phyloP scores from a whole-genome alignment of 306 rosid genomes.

The Lablab purpureus region DNA sequence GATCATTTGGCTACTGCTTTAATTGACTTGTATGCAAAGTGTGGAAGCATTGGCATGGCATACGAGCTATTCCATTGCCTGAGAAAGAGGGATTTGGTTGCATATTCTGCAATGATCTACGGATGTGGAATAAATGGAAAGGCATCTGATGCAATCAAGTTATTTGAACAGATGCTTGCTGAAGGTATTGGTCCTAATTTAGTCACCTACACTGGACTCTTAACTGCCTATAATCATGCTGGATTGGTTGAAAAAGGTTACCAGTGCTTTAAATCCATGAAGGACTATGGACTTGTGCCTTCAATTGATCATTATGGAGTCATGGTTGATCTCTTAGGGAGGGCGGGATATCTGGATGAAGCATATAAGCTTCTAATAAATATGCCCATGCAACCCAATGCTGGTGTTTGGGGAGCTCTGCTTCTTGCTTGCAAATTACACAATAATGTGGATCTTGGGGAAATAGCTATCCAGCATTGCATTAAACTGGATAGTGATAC shows the following conservation, averaged over 20 bases:
- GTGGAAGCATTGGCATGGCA: constrained; percentile 74
- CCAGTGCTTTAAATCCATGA: constrained; percentile 66
- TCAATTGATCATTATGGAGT: constrained; percentile 70
- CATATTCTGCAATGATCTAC: constrained; percentile 86
- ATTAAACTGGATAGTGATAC: constrained; percentile 62
- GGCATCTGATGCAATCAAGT: constrained; percentile 59
- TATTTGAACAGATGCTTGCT: constrained; percentile 68
- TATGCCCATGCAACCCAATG: constrained; percentile 71
- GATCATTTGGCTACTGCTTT: constrained; percentile 82
- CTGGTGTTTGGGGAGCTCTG: constrained; percentile 76
- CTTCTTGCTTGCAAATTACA: constrained; percentile 74
- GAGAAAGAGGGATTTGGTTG: constrained; percentile 68
- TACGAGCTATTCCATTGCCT: constrained; percentile 61
- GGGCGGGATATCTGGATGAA: constrained; percentile 69
- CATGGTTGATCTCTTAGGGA: constrained; percentile 78
- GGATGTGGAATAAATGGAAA: constrained; percentile 84
- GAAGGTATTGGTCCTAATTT: constrained; percentile 61
- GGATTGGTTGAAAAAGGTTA: constrained; percentile 80
- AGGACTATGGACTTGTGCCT: constrained; percentile 60
- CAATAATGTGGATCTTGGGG: constrained; percentile 64
- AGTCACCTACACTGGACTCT: constrained; percentile 68
- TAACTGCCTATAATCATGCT: constrained; percentile 76
- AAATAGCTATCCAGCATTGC: constrained; percentile 71
- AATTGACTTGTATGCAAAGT: constrained; percentile 76
- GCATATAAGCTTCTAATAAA: constrained; percentile 63